These are phyloP conservation scores for Hericium erinaceus DNA, from an alignment of 768 basidiomycete species.

Conservation along the genomic window DNA sequence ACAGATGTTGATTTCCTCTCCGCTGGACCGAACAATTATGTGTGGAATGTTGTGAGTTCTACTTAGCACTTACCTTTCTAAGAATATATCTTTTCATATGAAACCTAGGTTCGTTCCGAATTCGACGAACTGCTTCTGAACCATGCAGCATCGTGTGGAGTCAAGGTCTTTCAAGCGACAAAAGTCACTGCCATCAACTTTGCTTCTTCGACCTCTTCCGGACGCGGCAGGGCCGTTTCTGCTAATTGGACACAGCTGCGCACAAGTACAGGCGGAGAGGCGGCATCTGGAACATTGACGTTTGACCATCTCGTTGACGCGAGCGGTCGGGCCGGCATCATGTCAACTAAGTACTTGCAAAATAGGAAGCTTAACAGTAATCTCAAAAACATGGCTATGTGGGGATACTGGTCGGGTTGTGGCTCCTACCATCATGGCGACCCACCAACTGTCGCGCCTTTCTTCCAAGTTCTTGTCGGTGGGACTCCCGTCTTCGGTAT, in stretches of 20 bases:
- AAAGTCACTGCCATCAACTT: constrained; percentile 12
- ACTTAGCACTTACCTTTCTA: background rate
- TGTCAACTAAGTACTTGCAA: constrained; percentile 57
- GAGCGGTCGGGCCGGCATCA: constrained; percentile 57
- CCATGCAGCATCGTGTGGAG: constrained; percentile 41
- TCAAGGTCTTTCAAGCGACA: constrained; percentile 40
- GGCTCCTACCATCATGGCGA: constrained; percentile 31
- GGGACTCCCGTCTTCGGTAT: constrained; percentile 5
- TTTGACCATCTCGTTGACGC: constrained; percentile 70
- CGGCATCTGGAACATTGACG: constrained; percentile 35
- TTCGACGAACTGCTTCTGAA: constrained; percentile 50
- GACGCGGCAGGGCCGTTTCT: constrained; percentile 31
- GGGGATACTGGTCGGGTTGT: constrained; percentile 65
- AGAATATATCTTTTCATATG: background rate
- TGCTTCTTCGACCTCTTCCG: background rate
- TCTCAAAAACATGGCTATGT: constrained; percentile 64
- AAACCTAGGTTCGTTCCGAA: constrained; percentile 40
- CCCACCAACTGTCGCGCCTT: constrained; percentile 25
- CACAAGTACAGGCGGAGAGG: background rate
- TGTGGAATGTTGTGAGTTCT: constrained; percentile 54
- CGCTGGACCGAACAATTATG: constrained; percentile 34
- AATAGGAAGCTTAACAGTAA: constrained; percentile 61
- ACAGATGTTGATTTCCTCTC: constrained; percentile 51
- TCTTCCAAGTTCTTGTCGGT: constrained; percentile 59
- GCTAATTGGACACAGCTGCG: constrained; percentile 42